A percentile compares a stretch with the other conserved stretches of the same genome.
phyloP scores from a whole-genome alignment of 805 yeast species.

The Torulaspora delbrueckii region DNA sequence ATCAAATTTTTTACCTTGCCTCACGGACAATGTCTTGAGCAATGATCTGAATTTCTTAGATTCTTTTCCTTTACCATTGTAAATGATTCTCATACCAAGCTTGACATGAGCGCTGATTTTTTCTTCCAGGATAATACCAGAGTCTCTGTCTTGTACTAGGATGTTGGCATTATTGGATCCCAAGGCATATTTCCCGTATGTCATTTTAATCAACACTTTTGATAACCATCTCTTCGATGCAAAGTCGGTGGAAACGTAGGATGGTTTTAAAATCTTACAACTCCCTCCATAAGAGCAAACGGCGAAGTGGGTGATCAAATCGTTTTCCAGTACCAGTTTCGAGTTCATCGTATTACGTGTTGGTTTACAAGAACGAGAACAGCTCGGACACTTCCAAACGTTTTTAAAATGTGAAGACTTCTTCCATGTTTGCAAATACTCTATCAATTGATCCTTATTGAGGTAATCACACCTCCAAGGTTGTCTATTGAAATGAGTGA shows the following conservation, averaged over 20 bases:
- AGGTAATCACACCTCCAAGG: conserved; percentile 53
- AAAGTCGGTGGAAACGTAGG: conserved; percentile 71
- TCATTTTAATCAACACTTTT: conserved; percentile 72
- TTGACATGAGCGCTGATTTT: conserved; percentile 87
- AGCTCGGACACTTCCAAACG: conserved; percentile 74
- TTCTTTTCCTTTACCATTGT: conserved; percentile 65
- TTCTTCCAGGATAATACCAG: conserved; percentile 89
- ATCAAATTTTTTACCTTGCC: conserved; percentile 85
- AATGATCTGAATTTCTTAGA: conserved; percentile 54
- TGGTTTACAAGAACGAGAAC: conserved; percentile 55
- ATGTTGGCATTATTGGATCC: conserved; percentile 93
- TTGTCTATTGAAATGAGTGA: conserved; percentile 42
- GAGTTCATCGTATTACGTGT: conserved; percentile 41
- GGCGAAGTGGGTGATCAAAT: conserved; percentile 81
- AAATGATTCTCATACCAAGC: conserved; percentile 77
- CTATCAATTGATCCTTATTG: conserved; percentile 43
- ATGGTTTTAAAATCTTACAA: conserved; percentile 54
- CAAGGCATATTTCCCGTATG: conserved; percentile 80
- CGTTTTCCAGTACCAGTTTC: conserved; percentile 40
- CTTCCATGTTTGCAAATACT: conserved; percentile 42
- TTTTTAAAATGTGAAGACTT: conserved; percentile 38
- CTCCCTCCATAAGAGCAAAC: conserved; percentile 75
- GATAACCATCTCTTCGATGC: conserved; percentile 90
- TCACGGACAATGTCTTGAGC: conserved; percentile 60
- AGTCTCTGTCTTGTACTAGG: conserved; percentile 82